Base-by-base conservation (phyloP, 1,139 yeast genomes). In the Kurtzmaniella natalensis region DNA sequence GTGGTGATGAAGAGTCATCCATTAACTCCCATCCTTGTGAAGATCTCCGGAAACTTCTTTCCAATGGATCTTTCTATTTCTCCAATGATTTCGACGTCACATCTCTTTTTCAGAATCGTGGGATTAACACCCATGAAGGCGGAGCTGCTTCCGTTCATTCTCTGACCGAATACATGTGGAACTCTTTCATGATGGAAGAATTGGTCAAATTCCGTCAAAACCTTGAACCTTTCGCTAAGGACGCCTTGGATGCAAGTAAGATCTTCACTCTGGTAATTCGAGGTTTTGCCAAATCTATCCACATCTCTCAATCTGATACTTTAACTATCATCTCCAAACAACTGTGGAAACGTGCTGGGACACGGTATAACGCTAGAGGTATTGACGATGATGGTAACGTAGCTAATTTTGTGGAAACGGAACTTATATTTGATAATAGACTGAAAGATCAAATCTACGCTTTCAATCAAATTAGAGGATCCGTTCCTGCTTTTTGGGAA, bases 401-500 rank as follows among this genome's bases (percentile, higher is more conserved):
- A 11, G 96, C 98, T 21, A 94, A 92, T 57, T 92, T 86, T 56
- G 97, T 92, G 22, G 98, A 92, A 51, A 86, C 97, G 0, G 99
- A 94, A 55, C 73, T 87, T 31, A 81, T 92, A 23, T 77, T 73
- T 53, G 64, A 70, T 36, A 72, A 76, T 2, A 61, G 66, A 9
- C 44, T 63, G 8, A 55, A 53, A 24, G 38, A 49, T 4, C 75
- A 75, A 33, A 69, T 81, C 23, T 87, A 78, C 53, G 78, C 96
- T 2, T 89, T 81, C 54, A 77, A 84, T 1, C 96, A 89, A 56
- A 76, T 92, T 11, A 70, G 99, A 55, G 99, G 99, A 3, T 84
- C 95, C 11, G 92, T 92, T 3, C 98, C 99, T 0, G 72, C 94
- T 1, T 94, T 94, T 53, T 94, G 98, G 98, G 98, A 94, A 54